Conservation (phyloP, 768 basidiomycete species). For the Leccinum rimulosum region DNA sequence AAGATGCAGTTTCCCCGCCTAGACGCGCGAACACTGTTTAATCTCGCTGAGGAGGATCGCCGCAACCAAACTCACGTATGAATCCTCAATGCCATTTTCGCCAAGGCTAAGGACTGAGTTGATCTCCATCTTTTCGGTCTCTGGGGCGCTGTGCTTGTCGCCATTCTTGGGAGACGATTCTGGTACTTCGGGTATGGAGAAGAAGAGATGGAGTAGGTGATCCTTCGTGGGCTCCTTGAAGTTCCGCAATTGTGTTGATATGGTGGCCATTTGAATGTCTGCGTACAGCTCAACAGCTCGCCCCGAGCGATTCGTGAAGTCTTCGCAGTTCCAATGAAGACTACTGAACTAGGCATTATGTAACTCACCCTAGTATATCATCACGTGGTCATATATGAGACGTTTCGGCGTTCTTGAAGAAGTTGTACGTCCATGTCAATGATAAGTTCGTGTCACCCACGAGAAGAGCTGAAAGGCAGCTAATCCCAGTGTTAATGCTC, state of each 20-base stretch:
- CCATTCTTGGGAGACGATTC: conserved; percentile 15
- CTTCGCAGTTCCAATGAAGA: not conserved
- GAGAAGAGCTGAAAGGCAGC: too few species aligned
- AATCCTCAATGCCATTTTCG: conserved; percentile 79
- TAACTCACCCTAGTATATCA: not conserved
- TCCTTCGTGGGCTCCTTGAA: conserved; percentile 94
- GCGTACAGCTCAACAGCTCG: conserved; percentile 4
- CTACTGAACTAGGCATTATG: not conserved
- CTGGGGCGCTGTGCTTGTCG: conserved; percentile 32
- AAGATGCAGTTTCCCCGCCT: conserved; percentile 91
- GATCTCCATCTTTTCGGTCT: conserved; percentile 76
- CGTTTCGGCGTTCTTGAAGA: too few species aligned
- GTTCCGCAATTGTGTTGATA: conserved; percentile 83
- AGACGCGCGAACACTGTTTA: not conserved
- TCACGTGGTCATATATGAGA: not conserved
- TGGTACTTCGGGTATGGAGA: conserved; percentile 64
- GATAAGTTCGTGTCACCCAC: too few species aligned
- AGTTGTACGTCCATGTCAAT: too few species aligned
- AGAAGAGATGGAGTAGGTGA: conserved; percentile 80
- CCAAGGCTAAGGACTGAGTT: conserved; percentile 84
- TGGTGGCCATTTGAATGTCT: conserved; percentile 59
- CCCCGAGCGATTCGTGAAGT: not conserved
- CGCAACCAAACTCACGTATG: conserved; percentile 66
- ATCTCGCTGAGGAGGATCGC: not conserved
- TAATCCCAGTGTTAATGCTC: too few species aligned